Evolutionary conservation across 164 flowering plant species (phyloP), one percentile per base, ranked within the genome.

Genomic region (Nymphaea colorata): DNA sequence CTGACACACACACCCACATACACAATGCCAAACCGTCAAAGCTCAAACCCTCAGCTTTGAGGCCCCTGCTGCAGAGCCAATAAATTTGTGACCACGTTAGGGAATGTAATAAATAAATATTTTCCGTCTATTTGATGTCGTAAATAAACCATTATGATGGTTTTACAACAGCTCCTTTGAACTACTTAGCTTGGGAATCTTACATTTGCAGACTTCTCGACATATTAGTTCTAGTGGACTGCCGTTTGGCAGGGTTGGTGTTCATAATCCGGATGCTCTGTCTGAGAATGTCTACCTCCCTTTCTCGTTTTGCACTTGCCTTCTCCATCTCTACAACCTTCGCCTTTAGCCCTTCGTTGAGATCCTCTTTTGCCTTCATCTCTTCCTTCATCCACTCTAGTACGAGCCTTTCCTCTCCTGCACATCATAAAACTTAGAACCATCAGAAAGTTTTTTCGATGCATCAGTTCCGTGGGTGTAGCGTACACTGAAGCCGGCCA

Each of bases 251-350:
- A 25, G 14, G 79, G 65, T 69, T 82, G 75, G 71, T 78, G 79
- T 79, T 76, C 71, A 82, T 76, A 51, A 87, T 87, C 66, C 82
- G 73, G 74, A 85, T 65, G 74, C 89, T 85, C 71, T 87, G 93
- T 66, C 85, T 82, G 45, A 87, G 73, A 36, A 84, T 84, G 71
- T 85, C 89, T 15, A 81, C 59, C 70, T 85, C 87, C 53, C 86
- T 72, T 36, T 79, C 81, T 69, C 69, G 81, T 72, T 75, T 82
- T 36, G 16, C 42, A n/a, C 72, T 70, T 44, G 82, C 79, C 18
- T 70, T 47, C 67, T 85, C 81, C 80, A 77, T 71, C 1, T 78
- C 68, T 41, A 70, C 79, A 18, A 87, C 6, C 59, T 68, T 65
- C 0, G 69, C 76, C 68, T 76, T 72, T 59, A 84, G 64, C 36